Conservation (phyloP, 305 asterid species). For the Ilex paraguariensis region DNA sequence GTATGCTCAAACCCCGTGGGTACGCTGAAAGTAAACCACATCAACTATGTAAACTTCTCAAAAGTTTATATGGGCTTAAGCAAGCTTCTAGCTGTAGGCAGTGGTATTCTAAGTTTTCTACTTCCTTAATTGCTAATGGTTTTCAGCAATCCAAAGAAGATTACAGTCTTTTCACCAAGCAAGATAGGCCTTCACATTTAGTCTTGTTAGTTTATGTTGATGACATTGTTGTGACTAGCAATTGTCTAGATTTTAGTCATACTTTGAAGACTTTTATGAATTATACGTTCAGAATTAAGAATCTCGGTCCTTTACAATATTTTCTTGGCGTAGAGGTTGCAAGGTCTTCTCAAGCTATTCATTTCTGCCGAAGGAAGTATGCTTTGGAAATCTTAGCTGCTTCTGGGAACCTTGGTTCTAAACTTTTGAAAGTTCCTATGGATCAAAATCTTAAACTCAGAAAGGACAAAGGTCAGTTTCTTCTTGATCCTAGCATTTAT, state of each 20-base stretch:
- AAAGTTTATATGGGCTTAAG: too few species aligned
- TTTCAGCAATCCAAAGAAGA: neutral
- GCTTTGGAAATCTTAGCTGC: too few species aligned
- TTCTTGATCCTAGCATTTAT: neutral
- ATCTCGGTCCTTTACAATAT: too few species aligned
- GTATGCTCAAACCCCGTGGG: too few species aligned
- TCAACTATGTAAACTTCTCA: neutral
- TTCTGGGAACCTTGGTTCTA: too few species aligned
- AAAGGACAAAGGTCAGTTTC: neutral
- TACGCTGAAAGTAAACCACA: neutral
- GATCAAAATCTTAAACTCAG: neutral
- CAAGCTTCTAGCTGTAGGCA: too few species aligned
- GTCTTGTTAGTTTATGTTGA: neutral
- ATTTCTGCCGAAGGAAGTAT: too few species aligned
- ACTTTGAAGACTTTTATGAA: too few species aligned
- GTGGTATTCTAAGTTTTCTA: neutral
- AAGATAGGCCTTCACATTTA: neutral
- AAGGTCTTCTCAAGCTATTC: too few species aligned
- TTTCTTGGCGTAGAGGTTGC: too few species aligned
- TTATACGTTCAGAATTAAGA: too few species aligned
- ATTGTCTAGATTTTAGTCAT: too few species aligned
- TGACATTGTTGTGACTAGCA: neutral
- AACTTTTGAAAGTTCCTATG: neutral
- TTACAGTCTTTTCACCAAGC: neutral
- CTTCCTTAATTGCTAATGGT: neutral